phyloP scores from a whole-genome alignment of 1,284 basidiomycete species.

The Phellopilus nigrolimitatus region DNA sequence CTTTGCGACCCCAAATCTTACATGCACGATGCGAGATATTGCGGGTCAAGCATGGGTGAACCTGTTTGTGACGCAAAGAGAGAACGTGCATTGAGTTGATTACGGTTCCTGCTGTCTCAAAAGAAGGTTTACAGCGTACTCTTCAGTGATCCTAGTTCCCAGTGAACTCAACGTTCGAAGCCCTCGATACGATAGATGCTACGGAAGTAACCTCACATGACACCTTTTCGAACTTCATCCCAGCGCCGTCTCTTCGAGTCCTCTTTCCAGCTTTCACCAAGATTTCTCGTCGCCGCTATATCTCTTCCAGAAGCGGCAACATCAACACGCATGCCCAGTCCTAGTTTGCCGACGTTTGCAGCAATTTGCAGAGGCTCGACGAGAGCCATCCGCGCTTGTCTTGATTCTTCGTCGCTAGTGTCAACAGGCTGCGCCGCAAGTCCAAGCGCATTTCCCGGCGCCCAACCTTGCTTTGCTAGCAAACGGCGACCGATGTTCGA shows the following conservation, averaged over 20 bases:
- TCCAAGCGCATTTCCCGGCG: conserved; percentile 59
- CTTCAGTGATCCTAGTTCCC: neutral
- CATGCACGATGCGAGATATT: no score
- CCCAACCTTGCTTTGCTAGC: conserved; percentile 70
- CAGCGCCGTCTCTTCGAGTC: conserved; percentile 16
- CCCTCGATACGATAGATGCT: neutral
- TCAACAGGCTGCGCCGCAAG: conserved; percentile 24
- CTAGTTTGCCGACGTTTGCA: conserved; percentile 40
- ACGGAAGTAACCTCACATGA: conserved; percentile 4
- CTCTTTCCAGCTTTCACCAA: conserved; percentile 16
- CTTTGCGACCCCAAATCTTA: no score
- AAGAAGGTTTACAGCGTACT: no score
- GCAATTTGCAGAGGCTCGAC: conserved; percentile 52
- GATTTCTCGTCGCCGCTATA: neutral
- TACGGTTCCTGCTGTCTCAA: no score
- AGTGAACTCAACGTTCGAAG: neutral
- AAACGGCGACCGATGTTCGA: conserved; percentile 65
- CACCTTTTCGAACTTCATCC: conserved; percentile 9
- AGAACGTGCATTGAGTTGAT: no score
- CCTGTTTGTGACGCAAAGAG: no score
- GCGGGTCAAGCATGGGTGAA: no score
- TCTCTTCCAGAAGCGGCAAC: neutral
- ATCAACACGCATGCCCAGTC: conserved; percentile 41
- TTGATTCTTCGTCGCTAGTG: conserved; percentile 1
- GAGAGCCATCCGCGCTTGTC: conserved; percentile 32